Conservation (phyloP, 2,329 filamentous ascomycete species). For the Calonectria hongkongensis region DNA sequence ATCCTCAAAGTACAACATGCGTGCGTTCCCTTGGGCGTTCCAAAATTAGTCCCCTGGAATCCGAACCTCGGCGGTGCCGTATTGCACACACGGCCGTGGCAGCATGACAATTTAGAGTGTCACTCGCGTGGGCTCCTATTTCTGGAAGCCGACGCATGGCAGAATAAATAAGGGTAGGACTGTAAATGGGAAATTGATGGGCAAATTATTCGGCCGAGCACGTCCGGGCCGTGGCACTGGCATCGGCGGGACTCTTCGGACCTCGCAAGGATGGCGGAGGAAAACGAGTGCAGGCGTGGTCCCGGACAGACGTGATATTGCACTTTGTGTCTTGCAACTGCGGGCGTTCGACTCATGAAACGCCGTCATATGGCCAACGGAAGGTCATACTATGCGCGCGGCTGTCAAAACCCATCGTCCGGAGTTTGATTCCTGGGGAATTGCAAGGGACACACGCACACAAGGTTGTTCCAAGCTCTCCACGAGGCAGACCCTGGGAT, state of each 20-base stretch:
- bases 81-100: background rate
- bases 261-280: background rate
- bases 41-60: slow-evolving; percentile 8
- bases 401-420: slow-evolving; percentile 23
- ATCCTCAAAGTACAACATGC: slow-evolving; percentile 2
- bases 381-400: background rate
- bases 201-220: slow-evolving; percentile 10
- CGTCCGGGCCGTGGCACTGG: background rate
- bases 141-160: slow-evolving; percentile 5
- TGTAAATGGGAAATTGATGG: slow-evolving; percentile 13
- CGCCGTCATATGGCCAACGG: slow-evolving; percentile 12
- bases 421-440: slow-evolving; percentile 16
- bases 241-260: background rate
- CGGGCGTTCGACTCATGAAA: slow-evolving; percentile 24
- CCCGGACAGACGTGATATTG: slow-evolving; percentile 15
- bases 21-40: background rate
- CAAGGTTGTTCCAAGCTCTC: slow-evolving; percentile 36
- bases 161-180: slow-evolving; percentile 14
- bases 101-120: slow-evolving; percentile 28
- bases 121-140: slow-evolving; percentile 7
- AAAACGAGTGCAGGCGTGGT: slow-evolving; percentile 6
- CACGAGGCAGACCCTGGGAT: slow-evolving; percentile 34
- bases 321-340: slow-evolving; percentile 23
- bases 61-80: background rate
- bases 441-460: background rate